phyloP scores from a whole-genome alignment of 495 filamentous ascomycete genomes.

The Xylaria curta region DNA sequence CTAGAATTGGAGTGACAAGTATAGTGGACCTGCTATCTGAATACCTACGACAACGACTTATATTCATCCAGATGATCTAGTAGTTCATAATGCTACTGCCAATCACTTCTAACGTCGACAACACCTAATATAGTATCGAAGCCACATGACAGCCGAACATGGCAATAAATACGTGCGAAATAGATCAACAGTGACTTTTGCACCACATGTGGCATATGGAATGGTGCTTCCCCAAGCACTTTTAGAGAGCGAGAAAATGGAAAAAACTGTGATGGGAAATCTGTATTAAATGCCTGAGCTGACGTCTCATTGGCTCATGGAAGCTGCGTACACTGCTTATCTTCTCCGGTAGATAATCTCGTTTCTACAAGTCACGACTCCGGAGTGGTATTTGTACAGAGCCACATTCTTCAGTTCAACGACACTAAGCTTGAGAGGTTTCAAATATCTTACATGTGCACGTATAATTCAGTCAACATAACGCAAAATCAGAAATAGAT shows the following conservation, averaged over 20 bases:
- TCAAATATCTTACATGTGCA: not conserved
- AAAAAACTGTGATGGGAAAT: not conserved
- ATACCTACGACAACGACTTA: not conserved
- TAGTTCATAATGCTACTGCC: not conserved
- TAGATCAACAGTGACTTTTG: not conserved
- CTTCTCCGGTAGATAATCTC: not conserved
- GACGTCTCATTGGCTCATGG: not conserved
- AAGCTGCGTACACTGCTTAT: not conserved
- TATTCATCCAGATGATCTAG: not conserved
- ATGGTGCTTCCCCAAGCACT: not conserved
- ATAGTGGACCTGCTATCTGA: not conserved
- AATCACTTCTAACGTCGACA: not conserved
- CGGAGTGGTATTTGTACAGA: not conserved
- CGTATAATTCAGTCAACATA: not conserved
- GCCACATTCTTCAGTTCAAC: not conserved
- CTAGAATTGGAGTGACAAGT: not conserved
- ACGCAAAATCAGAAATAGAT: not conserved
- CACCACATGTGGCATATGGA: not conserved
- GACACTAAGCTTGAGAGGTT: not conserved
- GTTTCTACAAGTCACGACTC: not conserved
- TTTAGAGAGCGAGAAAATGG: not conserved
- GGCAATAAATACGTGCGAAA: not conserved
- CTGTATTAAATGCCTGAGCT: not conserved
- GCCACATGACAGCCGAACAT: not conserved
- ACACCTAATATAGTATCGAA: not conserved